Evolutionary conservation across 257 asterid species (phyloP).

Genomic region (Solanum etuberosum): DNA sequence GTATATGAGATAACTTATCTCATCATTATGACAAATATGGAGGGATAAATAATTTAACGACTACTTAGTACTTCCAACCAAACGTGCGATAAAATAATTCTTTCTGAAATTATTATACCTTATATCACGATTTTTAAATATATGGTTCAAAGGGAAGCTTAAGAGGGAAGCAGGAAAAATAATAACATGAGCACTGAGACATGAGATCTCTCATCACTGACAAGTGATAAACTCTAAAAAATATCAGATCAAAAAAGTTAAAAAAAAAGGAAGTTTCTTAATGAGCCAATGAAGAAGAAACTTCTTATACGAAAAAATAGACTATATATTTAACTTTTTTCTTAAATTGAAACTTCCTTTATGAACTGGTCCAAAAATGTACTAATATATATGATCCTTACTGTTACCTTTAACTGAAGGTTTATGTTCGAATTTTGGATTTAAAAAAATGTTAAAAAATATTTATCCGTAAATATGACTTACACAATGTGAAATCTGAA

Average conservation of each 20-base stretch:
- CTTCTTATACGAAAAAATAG: not conserved
- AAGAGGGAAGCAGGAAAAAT: not conserved
- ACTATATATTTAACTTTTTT: not conserved
- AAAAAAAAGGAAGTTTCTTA: not conserved
- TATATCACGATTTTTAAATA: too few species aligned
- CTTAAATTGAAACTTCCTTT: not conserved
- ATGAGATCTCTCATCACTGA: not conserved
- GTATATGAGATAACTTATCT: too few species aligned
- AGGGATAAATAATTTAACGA: too few species aligned
- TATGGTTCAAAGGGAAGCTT: not conserved
- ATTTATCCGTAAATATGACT: accelerated
- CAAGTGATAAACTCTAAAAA: not conserved
- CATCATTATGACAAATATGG: too few species aligned
- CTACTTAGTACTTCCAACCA: too few species aligned
- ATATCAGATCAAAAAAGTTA: not conserved
- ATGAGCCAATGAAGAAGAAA: not conserved
- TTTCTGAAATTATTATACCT: too few species aligned
- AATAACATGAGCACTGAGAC: not conserved
- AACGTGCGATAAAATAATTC: too few species aligned
- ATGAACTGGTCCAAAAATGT: not conserved
- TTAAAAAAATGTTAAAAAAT: too few species aligned
- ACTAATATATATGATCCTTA: not conserved
- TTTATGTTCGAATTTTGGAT: too few species aligned
- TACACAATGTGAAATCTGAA: not conserved
- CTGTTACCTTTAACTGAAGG: too few species aligned